Percentiles rank a stretch among this genome's conserved stretches.
Conservation (phyloP, 495 filamentous ascomycete genomes). For the Podospora pseudocomata region DNA sequence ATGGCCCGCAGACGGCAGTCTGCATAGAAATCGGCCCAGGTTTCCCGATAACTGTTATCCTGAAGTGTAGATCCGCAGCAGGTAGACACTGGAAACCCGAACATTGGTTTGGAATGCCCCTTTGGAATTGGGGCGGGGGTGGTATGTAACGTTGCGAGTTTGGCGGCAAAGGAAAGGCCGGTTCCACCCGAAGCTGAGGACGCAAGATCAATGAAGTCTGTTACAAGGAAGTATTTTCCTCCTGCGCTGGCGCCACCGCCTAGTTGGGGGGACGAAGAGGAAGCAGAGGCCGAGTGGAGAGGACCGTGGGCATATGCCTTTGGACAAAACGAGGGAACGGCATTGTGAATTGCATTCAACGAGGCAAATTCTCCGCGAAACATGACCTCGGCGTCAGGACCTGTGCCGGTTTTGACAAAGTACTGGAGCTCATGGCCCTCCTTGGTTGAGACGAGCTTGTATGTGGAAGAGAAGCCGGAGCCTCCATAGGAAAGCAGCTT, state of each 20-base stretch:
- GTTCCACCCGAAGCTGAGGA: constrained; percentile 35
- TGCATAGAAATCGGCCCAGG: constrained; percentile 82
- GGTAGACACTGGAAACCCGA: constrained; percentile 77
- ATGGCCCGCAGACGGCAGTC: constrained; percentile 67
- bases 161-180: constrained; percentile 59
- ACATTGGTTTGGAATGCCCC: constrained; percentile 57
- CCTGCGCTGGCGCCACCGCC: background rate
- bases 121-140: constrained; percentile 65
- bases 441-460: constrained; percentile 54
- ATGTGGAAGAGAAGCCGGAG: constrained; percentile 70
- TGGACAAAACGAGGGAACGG: constrained; percentile 72
- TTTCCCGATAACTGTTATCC: constrained; percentile 62
- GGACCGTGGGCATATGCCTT: constrained; percentile 65
- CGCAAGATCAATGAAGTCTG: constrained; percentile 72
- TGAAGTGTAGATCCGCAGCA: constrained; percentile 84
- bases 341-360: constrained; percentile 70
- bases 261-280: constrained; percentile 3
- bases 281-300: constrained; percentile 45
- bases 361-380: constrained; percentile 80
- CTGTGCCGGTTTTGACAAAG: constrained; percentile 78
- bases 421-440: constrained; percentile 56
- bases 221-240: constrained; percentile 65
- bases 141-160: constrained; percentile 76
- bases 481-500: constrained; percentile 63
- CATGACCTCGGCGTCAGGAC: constrained; percentile 65